Evolutionary conservation across 352 stramenopile genomes (phyloP).

Genomic region (Globisporangium apiculatum): DNA sequence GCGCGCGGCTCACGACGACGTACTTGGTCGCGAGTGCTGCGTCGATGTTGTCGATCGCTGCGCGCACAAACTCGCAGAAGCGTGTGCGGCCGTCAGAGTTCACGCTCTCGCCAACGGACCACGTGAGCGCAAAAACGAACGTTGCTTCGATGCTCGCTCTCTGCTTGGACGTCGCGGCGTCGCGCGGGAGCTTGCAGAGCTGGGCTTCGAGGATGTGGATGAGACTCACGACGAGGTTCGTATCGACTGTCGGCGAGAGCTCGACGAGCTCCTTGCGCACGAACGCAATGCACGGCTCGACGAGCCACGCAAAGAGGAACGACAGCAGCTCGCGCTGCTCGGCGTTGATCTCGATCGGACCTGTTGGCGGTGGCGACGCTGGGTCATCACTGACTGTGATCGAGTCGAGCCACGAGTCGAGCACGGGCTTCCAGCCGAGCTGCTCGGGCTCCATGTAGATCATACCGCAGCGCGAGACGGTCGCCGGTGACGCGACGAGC

Average conservation of each 20-base stretch:
- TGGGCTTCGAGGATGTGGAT: conserved; percentile 83
- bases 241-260: conserved; percentile 85
- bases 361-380: conserved; percentile 11
- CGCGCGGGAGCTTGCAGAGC: conserved; percentile 55
- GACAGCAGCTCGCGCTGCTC: conserved; percentile 66
- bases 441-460: conserved; percentile 94
- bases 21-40: conserved; percentile 63
- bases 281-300: conserved; percentile 87
- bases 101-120: conserved; percentile 82
- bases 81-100: conserved; percentile 53
- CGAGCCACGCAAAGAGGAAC: conserved; percentile 83
- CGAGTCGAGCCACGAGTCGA: conserved; percentile 88
- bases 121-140: conserved; percentile 91
- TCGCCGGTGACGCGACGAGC: conserved; percentile 89
- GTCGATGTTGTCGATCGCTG: conserved; percentile 69
- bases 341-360: conserved; percentile 64
- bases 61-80: conserved; percentile 82
- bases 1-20: conserved; percentile 59
- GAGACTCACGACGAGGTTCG: conserved; percentile 85
- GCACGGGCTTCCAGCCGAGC: conserved; percentile 83
- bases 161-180: conserved; percentile 67
- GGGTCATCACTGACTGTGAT: conserved; percentile 28
- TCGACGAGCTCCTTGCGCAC: conserved; percentile 84
- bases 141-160: conserved; percentile 58
- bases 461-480: conserved; percentile 91